These are phyloP conservation scores for Myxozyma vanderwaltii DNA, from an alignment of 805 yeast genomes.

Conservation along the genomic window DNA sequence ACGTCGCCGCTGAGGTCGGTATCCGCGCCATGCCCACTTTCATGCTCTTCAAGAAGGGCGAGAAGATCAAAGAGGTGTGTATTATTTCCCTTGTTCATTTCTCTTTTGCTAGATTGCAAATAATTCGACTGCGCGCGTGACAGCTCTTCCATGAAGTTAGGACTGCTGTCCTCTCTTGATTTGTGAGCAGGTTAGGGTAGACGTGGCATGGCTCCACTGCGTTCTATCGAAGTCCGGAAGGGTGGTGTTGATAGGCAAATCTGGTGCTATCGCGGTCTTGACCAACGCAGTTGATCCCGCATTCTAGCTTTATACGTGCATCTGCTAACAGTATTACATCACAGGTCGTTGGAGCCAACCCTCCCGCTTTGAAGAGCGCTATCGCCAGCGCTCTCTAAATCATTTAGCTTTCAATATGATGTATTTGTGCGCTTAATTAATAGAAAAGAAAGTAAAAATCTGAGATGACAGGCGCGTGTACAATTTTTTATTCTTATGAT, in stretches of 20 bases:
- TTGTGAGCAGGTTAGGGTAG: conserved; percentile 11
- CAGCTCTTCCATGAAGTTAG: neutral
- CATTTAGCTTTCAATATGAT: neutral
- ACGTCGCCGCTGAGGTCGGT: conserved; percentile 69
- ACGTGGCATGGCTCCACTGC: neutral
- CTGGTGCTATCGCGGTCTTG: no score
- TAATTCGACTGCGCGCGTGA: neutral
- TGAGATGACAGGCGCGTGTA: no score
- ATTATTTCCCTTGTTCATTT: conserved; percentile 57
- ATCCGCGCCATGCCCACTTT: conserved; percentile 69
- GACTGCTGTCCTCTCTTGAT: neutral
- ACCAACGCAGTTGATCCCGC: no score
- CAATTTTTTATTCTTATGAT: neutral
- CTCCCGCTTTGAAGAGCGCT: conserved; percentile 35
- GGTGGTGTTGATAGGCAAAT: neutral
- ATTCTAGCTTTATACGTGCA: neutral
- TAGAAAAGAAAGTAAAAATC: neutral
- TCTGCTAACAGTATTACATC: neutral
- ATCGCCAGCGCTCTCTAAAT: conserved; percentile 27
- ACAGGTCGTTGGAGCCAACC: conserved; percentile 37
- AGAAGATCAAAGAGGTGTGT: conserved; percentile 62
- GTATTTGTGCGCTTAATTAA: neutral
- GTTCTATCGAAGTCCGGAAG: neutral
- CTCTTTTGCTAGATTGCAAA: conserved; percentile 46
- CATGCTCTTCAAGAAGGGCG: conserved; percentile 79